phyloP scores from a whole-genome alignment of 495 filamentous ascomycete species.

The Apiosordaria backusii region DNA sequence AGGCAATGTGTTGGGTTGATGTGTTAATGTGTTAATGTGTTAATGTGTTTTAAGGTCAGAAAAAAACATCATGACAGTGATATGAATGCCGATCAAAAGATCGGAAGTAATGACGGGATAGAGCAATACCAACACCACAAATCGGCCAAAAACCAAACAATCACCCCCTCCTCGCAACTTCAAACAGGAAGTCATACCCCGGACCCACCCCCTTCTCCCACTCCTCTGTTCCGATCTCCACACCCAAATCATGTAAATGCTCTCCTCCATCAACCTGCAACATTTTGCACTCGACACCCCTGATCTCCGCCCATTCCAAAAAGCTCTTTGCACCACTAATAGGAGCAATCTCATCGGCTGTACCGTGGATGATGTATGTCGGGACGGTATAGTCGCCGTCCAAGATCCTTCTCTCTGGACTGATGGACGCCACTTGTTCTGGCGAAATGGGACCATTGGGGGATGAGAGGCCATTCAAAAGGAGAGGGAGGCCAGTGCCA shows the following conservation, averaged over 20 bases:
- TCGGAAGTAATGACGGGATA: no score
- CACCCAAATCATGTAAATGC: neutral
- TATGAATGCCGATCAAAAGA: no score
- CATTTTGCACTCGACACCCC: neutral
- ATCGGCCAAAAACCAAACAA: no score
- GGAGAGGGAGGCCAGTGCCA: neutral
- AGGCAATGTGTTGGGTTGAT: no score
- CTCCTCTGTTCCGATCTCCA: neutral
- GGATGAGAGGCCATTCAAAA: neutral
- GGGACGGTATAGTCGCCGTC: neutral
- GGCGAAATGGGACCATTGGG: neutral
- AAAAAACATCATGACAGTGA: no score
- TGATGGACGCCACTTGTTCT: neutral
- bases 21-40: no score
- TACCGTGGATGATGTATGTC: neutral
- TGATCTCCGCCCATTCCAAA: neutral
- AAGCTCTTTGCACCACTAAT: neutral
- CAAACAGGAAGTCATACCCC: neutral
- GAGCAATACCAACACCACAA: no score
- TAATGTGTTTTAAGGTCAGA: no score
- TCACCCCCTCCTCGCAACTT: neutral
- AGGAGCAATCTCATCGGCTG: neutral
- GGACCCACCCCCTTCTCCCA: neutral
- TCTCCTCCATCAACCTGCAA: neutral
- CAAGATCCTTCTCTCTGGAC: neutral